phyloP scores from a whole-genome alignment of 371 early-diverging fungal genomes.

The Syncephalastrum racemosum region DNA sequence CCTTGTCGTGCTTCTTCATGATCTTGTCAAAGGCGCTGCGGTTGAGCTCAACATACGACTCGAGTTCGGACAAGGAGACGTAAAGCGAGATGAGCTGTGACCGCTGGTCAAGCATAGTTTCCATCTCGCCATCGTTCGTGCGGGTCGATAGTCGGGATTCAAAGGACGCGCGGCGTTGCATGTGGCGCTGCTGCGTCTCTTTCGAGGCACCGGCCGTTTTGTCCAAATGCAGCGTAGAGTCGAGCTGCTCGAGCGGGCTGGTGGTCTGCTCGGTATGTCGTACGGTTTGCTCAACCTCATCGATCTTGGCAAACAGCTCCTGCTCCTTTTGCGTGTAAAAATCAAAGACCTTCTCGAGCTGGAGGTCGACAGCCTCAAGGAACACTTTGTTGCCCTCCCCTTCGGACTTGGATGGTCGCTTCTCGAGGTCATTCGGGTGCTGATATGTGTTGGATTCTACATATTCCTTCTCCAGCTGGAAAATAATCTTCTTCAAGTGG shows the following conservation, averaged over 20 bases:
- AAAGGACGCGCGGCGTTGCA: conserved; percentile 19
- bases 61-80: conserved; percentile 79
- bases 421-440: conserved; percentile 17
- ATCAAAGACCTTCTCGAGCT: conserved; percentile 75
- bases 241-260: conserved; percentile 17
- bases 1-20: conserved; percentile 97
- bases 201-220: conserved; percentile 1
- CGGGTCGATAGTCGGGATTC: conserved; percentile 16
- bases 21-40: conserved; percentile 93
- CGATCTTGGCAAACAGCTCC: conserved; percentile 55
- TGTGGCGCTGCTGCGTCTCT: conserved; percentile 12
- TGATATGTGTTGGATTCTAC: conserved; percentile 49
- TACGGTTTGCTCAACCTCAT: conserved; percentile 23
- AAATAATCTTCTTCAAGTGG: conserved; percentile 85
- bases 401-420: background rate
- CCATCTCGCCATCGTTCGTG: conserved; percentile 25
- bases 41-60: conserved; percentile 90
- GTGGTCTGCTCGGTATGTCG: background rate
- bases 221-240: conserved; percentile 14
- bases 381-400: conserved; percentile 36
- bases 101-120: conserved; percentile 25
- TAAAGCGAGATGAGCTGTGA: conserved; percentile 62
- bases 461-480: conserved; percentile 84
- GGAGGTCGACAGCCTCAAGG: conserved; percentile 70
- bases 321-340: conserved; percentile 84